phyloP scores from a whole-genome alignment of 2,329 filamentous ascomycete genomes.

The Colletotrichum gigasporum region DNA sequence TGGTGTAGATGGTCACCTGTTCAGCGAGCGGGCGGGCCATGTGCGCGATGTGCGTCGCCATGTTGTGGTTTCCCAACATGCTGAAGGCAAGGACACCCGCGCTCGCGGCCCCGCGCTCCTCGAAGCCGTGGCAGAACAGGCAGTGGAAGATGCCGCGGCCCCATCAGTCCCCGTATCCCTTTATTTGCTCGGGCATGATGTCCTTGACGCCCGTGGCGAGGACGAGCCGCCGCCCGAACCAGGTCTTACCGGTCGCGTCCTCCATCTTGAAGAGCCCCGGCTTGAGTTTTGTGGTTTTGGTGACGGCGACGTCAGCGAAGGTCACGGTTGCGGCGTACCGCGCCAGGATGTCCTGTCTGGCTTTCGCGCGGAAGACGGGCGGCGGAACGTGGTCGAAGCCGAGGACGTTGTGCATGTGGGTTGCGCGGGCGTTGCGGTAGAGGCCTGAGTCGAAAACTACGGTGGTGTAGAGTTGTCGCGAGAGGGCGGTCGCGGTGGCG shows the following conservation, averaged over 20 bases:
- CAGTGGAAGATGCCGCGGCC: conserved; percentile 65
- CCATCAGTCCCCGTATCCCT: conserved; percentile 66
- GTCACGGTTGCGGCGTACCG: conserved; percentile 42
- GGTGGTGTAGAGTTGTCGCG: conserved; percentile 57
- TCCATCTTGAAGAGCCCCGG: conserved; percentile 44
- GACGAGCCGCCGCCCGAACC: conserved; percentile 61
- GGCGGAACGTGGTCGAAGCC: conserved; percentile 50
- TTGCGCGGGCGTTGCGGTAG: conserved; percentile 59
- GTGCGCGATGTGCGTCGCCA: conserved; percentile 50
- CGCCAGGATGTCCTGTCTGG: conserved; percentile 42
- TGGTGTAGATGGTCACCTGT: conserved; percentile 60
- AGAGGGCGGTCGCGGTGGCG: conserved; percentile 55
- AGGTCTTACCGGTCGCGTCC: conserved; percentile 53
- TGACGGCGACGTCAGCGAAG: conserved; percentile 42
- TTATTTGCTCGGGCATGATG: conserved; percentile 55
- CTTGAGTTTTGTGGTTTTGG: conserved; percentile 39
- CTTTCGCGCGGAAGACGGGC: conserved; percentile 44
- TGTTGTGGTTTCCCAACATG: conserved; percentile 39
- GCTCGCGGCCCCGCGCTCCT: conserved; percentile 58
- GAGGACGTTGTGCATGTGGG: conserved; percentile 58
- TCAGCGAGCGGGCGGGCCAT: conserved; percentile 55
- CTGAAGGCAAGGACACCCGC: conserved; percentile 57
- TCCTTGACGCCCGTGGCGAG: conserved; percentile 65
- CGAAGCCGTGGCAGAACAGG: conserved; percentile 68
- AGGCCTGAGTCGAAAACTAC: conserved; percentile 59